These are phyloP conservation scores for Trametes punicea DNA, from an alignment of 768 basidiomycete species.

Conservation along the genomic window DNA sequence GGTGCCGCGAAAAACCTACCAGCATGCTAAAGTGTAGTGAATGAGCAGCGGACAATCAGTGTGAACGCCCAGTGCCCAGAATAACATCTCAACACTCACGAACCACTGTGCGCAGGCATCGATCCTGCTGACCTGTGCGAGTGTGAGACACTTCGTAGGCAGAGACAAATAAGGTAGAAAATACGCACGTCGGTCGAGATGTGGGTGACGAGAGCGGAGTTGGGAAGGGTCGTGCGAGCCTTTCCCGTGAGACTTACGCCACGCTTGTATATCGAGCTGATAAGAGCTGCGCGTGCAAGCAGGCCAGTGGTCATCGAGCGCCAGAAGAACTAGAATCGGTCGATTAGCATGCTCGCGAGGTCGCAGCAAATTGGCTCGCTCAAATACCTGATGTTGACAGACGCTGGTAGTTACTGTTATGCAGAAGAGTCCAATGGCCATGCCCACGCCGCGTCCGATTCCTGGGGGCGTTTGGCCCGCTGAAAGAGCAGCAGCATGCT, in stretches of 20 bases:
- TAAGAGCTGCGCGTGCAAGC: constrained; percentile 61
- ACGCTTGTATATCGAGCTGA: constrained; percentile 68
- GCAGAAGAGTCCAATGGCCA: constrained; percentile 53
- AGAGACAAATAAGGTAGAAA: not conserved
- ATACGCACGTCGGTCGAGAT: constrained; percentile 60
- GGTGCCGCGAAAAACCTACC: constrained; percentile 17
- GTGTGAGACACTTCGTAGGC: not conserved
- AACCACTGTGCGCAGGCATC: constrained; percentile 71
- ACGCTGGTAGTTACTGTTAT: constrained; percentile 51
- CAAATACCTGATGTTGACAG: constrained; percentile 56
- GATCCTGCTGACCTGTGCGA: constrained; percentile 47
- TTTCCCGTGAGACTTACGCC: constrained; percentile 63
- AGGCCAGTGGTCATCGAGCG: constrained; percentile 66
- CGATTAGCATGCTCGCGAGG: not conserved
- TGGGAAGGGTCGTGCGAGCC: constrained; percentile 59
- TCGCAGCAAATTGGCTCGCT: constrained; percentile 4
- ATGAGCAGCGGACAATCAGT: not conserved
- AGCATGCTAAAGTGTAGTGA: constrained; percentile 35
- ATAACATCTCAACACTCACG: constrained; percentile 39
- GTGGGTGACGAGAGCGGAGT: constrained; percentile 57
- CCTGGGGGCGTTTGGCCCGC: constrained; percentile 34
- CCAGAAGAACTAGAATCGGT: constrained; percentile 58
- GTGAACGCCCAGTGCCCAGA: not conserved
- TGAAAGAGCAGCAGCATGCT: constrained; percentile 38
- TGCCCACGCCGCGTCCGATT: constrained; percentile 55